phyloP scores from a whole-genome alignment of 2,329 filamentous ascomycete genomes.

The Sclerotinia borealis region DNA sequence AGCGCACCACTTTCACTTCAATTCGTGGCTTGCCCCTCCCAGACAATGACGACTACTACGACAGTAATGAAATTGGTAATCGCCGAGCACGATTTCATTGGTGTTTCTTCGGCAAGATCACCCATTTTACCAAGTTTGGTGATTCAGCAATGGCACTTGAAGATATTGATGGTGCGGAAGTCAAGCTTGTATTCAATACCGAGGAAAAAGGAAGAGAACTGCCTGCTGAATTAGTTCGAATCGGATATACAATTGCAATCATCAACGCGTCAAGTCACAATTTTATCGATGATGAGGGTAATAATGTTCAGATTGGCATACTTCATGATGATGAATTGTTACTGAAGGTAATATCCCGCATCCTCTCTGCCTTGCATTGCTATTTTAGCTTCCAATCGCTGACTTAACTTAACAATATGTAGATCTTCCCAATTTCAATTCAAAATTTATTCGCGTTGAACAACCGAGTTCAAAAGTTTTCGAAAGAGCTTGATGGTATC shows the following conservation, averaged over 20 bases:
- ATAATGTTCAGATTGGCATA: slow-evolving; percentile 11
- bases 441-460: slow-evolving; percentile 18
- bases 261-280: slow-evolving; percentile 18
- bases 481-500: slow-evolving; percentile 17
- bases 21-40: slow-evolving; percentile 17
- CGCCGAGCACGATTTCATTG: slow-evolving; percentile 18
- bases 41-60: slow-evolving; percentile 19
- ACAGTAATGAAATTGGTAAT: slow-evolving; percentile 9
- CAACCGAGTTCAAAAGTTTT: slow-evolving; percentile 23
- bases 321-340: slow-evolving; percentile 18
- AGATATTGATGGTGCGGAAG: slow-evolving; percentile 24
- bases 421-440: slow-evolving; percentile 22
- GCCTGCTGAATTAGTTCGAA: slow-evolving; percentile 14
- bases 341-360: slow-evolving; percentile 18
- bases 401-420: not conserved
- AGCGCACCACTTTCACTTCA: slow-evolving; percentile 23
- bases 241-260: slow-evolving; percentile 20
- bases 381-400: not conserved
- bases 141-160: slow-evolving; percentile 26
- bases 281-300: slow-evolving; percentile 6
- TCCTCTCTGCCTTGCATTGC: not conserved
- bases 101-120: slow-evolving; percentile 24
- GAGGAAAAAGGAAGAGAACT: slow-evolving; percentile 27
- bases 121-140: slow-evolving; percentile 14
- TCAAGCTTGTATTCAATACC: slow-evolving; percentile 31